These are phyloP conservation scores for Stephania cephalantha DNA, from an alignment of 164 flowering plant species.

Conservation along the genomic window DNA sequence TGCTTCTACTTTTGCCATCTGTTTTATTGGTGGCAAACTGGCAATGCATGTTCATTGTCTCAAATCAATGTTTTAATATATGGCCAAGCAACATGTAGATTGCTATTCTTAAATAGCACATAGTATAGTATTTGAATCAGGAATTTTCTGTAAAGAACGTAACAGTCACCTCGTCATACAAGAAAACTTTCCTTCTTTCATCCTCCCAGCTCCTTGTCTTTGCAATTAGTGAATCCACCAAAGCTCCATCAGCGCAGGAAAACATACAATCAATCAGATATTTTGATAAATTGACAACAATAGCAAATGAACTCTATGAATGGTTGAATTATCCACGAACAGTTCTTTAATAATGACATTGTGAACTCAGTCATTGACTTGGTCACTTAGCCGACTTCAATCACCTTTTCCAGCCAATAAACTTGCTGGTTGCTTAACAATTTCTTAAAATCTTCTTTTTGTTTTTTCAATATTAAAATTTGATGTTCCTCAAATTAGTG, in stretches of 20 bases:
- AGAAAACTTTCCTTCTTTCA: conserved; percentile 61
- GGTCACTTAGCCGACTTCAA: background rate
- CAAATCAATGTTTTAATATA: background rate
- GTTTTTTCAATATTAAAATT: background rate
- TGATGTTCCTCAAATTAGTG: background rate
- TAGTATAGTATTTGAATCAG: background rate
- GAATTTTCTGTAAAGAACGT: background rate
- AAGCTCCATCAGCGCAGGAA: conserved; percentile 36
- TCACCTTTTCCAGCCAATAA: background rate
- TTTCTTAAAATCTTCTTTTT: background rate
- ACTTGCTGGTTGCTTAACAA: background rate
- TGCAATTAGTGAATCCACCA: conserved; percentile 58
- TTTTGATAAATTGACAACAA: background rate
- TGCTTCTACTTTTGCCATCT: no score
- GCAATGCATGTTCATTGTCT: background rate
- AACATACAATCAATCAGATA: background rate
- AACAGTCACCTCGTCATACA: conserved; percentile 69
- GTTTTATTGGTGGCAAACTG: no score
- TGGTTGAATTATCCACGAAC: background rate
- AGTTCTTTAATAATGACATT: background rate
- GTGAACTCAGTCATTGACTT: background rate
- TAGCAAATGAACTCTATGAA: conserved; percentile 1
- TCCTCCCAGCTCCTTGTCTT: conserved; percentile 79
- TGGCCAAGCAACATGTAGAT: background rate
- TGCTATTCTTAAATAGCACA: background rate